Evolutionary conservation across 1,284 basidiomycete genomes (phyloP), one percentile per base, ranked within the genome.

Genomic region (Heterobasidion annosum): DNA sequence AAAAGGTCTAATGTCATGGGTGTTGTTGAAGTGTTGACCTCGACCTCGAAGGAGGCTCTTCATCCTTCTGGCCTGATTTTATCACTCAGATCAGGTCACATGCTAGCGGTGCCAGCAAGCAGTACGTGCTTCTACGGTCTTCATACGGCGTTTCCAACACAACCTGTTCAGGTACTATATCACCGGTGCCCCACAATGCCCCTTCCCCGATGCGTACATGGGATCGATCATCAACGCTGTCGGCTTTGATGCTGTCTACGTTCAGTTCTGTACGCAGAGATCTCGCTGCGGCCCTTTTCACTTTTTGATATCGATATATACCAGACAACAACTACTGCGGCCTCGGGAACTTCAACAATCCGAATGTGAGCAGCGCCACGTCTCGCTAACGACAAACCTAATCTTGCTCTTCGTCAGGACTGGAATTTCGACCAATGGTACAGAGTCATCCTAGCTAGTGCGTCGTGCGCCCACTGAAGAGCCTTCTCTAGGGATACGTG

Each of bases 161-260:
- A 25, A 25, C 25, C 25, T 25, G 12, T 32, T 8, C 34, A 81
- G 80, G 48, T 84, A 82, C 63, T 84, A 81, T 60, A 68, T 84
- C 54, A 82, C 80, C 15, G 82, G 72, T 58, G 82, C 83, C 3
- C 83, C 82, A n/a, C 82, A 85, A 59, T 85, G 83, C 65, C 79
- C 79, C 3, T 85, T 70, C 69, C 83, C 83, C 0, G 83, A 85
- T 62, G 77, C 77, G 2, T 75, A 73, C 56, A 63, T 85, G 2
- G 79, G 80, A 44, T 63, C 73, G 8, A 74, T 78, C 48, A 64
- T 85, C 60, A 78, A 79, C 60, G 69, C 71, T 0, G 81, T 78
- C 33, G 70, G 64, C 0, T 83, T 85, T 57, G 83, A 85, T 59
- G 80, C 81, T 5, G 65, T 85, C 48, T 85, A 80, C 58, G 82